phyloP scores from a whole-genome alignment of 768 basidiomycete genomes.

The Leccinum broughii region DNA sequence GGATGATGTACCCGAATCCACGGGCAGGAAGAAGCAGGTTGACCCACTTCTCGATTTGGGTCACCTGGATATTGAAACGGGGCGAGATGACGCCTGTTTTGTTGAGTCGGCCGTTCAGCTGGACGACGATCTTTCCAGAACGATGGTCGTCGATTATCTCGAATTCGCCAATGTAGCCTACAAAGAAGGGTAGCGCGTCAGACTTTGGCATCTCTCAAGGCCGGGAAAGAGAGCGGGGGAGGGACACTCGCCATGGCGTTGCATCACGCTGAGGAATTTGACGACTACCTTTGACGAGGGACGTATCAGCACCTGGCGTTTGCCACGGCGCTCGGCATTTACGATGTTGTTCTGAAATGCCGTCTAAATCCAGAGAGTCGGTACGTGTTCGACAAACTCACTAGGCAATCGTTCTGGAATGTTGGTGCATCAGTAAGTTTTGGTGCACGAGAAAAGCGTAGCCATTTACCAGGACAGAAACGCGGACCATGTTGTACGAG shows the following conservation, averaged over 20 bases:
- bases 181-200: not conserved
- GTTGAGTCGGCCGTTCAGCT: conserved; percentile 97
- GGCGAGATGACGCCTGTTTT: conserved; percentile 99
- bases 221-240: not conserved
- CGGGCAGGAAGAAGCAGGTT: conserved; percentile 94
- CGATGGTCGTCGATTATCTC: conserved; percentile 99
- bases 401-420: conserved; percentile 57
- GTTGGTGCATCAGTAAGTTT: conserved; percentile 2
- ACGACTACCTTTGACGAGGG: conserved; percentile 98
- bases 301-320: conserved; percentile 97
- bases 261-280: conserved; percentile 98
- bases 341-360: conserved; percentile 87
- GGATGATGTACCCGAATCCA: conserved; percentile 95
- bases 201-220: not conserved
- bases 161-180: conserved; percentile 98
- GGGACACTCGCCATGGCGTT: conserved; percentile 83
- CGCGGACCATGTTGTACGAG: conserved; percentile 71
- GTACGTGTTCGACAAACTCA: conserved; percentile 25
- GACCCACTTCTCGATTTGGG: conserved; percentile 94
- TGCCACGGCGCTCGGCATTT: conserved; percentile 99
- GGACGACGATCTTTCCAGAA: conserved; percentile 95
- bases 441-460: not conserved
- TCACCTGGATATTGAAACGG: conserved; percentile 94
- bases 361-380: conserved; percentile 2
- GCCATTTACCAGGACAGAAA: conserved; percentile 69